Evolutionary conservation across 75 land plant genomes (phyloP).

Genomic region (Pinus tabuliformis): DNA sequence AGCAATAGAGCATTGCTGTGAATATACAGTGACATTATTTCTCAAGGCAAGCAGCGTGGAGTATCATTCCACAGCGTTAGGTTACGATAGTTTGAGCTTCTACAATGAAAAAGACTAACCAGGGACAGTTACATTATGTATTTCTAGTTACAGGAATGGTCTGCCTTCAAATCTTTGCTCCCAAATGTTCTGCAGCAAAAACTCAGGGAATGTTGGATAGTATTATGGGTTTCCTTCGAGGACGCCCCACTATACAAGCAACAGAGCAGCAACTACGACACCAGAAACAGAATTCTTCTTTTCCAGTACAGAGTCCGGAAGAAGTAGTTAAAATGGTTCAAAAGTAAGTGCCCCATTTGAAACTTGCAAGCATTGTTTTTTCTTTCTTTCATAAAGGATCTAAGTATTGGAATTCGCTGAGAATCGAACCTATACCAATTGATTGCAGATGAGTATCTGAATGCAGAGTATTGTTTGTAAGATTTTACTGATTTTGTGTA

Average conservation of each 20-base stretch:
- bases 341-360: not conserved
- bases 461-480: no score
- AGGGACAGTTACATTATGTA: not conserved
- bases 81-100: not conserved
- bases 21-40: no score
- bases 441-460: not conserved
- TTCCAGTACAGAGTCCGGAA: not conserved
- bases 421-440: not conserved
- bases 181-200: slow-evolving; percentile 1
- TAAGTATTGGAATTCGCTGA: not conserved
- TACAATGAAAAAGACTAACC: not conserved
- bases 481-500: not conserved
- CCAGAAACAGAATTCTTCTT: not conserved
- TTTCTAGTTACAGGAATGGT: not conserved
- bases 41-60: not conserved
- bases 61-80: not conserved
- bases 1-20: no score
- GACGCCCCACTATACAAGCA: not conserved
- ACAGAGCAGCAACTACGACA: no score
- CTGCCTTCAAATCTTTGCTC: not conserved
- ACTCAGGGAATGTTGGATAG: not conserved
- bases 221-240: not conserved
- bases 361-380: not conserved
- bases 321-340: slow-evolving; percentile 4
- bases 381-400: not conserved